phyloP scores from a whole-genome alignment of 2,329 filamentous ascomycete genomes.

The Apiospora rasikravindrae region DNA sequence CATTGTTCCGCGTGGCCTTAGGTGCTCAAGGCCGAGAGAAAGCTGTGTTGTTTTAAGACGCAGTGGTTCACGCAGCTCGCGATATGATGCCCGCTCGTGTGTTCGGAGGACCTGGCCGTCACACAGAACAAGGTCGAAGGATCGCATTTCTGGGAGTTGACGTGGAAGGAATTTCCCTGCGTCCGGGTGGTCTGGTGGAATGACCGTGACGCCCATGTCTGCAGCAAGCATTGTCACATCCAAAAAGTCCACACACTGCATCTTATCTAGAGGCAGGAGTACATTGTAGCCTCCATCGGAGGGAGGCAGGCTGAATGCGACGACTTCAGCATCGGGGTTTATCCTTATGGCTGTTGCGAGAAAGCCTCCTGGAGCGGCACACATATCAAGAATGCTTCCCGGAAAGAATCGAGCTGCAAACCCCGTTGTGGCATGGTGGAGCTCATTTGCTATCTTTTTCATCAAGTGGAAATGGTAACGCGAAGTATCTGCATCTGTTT shows the following conservation, averaged over 20 bases:
- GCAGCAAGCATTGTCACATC: slow-evolving; percentile 58
- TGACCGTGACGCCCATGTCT: slow-evolving; percentile 42
- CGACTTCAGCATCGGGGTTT: slow-evolving; percentile 41
- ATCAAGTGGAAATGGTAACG: too few relatives aligned
- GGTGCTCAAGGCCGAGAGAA: slow-evolving; percentile 43
- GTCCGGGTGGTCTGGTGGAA: slow-evolving; percentile 42
- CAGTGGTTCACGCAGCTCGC: slow-evolving; percentile 27
- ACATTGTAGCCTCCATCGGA: slow-evolving; percentile 48
- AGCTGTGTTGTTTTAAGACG: slow-evolving; percentile 31
- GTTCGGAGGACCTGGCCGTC: slow-evolving; percentile 41
- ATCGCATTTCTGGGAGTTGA: slow-evolving; percentile 28
- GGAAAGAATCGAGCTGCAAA: neutral
- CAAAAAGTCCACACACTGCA: slow-evolving; percentile 34
- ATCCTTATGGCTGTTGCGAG: slow-evolving; percentile 41
- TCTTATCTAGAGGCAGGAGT: slow-evolving; percentile 30
- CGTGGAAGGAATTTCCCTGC: slow-evolving; percentile 34
- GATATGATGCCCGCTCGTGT: slow-evolving; percentile 29
- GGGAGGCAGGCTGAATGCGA: slow-evolving; percentile 49
- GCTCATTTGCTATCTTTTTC: too few relatives aligned
- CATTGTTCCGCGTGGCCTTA: slow-evolving; percentile 54
- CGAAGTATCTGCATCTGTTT: slow-evolving; percentile 27
- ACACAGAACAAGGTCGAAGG: slow-evolving; percentile 51
- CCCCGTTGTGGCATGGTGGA: neutral
- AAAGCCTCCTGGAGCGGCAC: slow-evolving; percentile 62
- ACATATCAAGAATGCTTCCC: slow-evolving; percentile 54